Conservation (phyloP, 164 flowering plant genomes). For the Annona squamosa region DNA sequence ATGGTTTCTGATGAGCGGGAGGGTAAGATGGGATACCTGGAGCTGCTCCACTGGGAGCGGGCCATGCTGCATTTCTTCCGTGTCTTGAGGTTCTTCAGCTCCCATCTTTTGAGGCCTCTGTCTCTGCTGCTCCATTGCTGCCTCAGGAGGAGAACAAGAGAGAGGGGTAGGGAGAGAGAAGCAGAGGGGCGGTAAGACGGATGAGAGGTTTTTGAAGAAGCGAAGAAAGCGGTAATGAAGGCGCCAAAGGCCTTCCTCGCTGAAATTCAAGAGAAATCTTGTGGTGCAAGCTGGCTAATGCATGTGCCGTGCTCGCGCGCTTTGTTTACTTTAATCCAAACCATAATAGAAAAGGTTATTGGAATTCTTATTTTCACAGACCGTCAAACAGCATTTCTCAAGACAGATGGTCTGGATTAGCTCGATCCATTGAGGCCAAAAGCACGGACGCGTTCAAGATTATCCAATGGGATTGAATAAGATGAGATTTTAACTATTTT, state of each 20-base stretch:
- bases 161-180: constrained; percentile 1
- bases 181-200: background rate
- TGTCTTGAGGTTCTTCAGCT: constrained; percentile 30
- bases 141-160: background rate
- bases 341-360: background rate
- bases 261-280: background rate
- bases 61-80: constrained; percentile 68
- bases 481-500: too few species aligned
- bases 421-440: too few species aligned
- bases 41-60: constrained; percentile 84
- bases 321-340: background rate
- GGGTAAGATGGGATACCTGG: constrained; percentile 41
- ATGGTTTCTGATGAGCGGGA: background rate
- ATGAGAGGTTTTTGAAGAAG: background rate
- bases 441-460: too few species aligned
- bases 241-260: constrained; percentile 3
- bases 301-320: background rate
- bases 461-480: too few species aligned
- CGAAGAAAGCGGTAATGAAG: background rate
- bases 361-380: too few species aligned
- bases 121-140: constrained; percentile 17
- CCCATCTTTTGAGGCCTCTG: constrained; percentile 35
- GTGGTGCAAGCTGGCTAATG: background rate
- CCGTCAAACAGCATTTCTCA: too few species aligned
- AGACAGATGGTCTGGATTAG: too few species aligned